Base-by-base conservation (phyloP, 2,329 filamentous ascomycete species). In the Aquanectria penicillioides region DNA sequence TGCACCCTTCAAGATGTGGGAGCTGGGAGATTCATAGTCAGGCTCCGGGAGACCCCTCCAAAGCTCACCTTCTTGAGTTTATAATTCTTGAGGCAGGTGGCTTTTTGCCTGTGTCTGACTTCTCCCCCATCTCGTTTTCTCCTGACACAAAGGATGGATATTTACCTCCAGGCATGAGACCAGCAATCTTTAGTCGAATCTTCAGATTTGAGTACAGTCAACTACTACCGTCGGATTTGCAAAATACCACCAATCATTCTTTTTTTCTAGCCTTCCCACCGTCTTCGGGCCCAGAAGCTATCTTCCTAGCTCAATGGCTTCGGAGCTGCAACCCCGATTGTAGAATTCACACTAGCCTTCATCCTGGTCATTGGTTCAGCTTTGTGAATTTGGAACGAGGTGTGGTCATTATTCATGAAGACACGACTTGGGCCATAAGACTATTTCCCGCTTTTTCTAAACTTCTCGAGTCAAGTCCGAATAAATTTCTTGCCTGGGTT, bases 181-280 rank as follows among this genome's bases (percentile, higher is more conserved):
- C 64, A 23, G 63, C 65, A 8, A 52, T 74, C 5, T 70, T 73
- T 23, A 58, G 71, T n/a, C 51, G 66, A 10, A 43, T 77, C 13
- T 64, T 78, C 10, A 69, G 66, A 3, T 64, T 77, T 15, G 69
- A 73, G 11, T 78, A 76, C 40, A 59, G 72, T 10, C 57, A 64
- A 8, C 70, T 78, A 1, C 48, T 73, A 20, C 67, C 72, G 26
- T 37, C 58, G 33, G 53, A 12, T 22, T 49, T 22, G 40, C 41
- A 59, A 23, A 49, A 59, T 17, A 62, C 49, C 10, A 56, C 60
- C 7, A 67, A 63, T 22, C 65, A 71, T 4, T 66, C 62, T 20
- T 81, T 86, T 62, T 86, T 80, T 59, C 67, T 87, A 1, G 72
- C 80, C 2, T 86, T 86, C 46, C 83, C 84, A 1, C 64, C 67